Percentiles rank a stretch among this genome's conserved stretches.
Evolutionary conservation across 768 basidiomycete species (phyloP).

Genomic region (Boletus tylopilopsis): DNA sequence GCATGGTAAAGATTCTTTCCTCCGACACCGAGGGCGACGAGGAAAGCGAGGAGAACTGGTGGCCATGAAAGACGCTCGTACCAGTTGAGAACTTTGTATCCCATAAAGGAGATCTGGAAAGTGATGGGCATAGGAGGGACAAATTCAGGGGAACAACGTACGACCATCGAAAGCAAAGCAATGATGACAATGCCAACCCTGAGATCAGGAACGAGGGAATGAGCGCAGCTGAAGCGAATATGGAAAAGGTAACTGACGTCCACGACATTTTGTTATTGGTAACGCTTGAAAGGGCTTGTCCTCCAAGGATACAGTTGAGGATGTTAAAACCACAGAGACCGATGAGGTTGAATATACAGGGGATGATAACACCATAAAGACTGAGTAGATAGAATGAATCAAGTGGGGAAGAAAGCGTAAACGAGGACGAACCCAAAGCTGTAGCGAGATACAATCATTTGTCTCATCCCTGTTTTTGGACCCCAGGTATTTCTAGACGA

Average conservation of each 20-base stretch:
- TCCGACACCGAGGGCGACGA: conserved; percentile 69
- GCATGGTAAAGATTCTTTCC: conserved; percentile 61
- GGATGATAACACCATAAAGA: conserved; percentile 51
- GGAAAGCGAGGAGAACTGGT: conserved; percentile 68
- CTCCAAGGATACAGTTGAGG: conserved; percentile 65
- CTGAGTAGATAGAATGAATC: conserved; percentile 29
- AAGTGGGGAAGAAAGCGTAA: conserved; percentile 9
- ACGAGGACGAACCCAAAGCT: conserved; percentile 45
- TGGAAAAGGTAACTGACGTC: conserved; percentile 35
- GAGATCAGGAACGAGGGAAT: conserved; percentile 7
- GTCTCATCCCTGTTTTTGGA: conserved; percentile 73
- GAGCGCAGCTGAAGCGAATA: conserved; percentile 2
- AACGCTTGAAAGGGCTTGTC: conserved; percentile 59
- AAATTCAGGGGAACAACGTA: conserved; percentile 28
- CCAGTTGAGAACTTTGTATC: conserved; percentile 60
- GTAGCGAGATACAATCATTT: conserved; percentile 74
- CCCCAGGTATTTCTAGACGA: conserved; percentile 59
- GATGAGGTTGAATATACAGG: conserved; percentile 54
- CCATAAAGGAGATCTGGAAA: conserved; percentile 58
- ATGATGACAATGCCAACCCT: conserved; percentile 85
- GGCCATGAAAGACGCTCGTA: conserved; percentile 78
- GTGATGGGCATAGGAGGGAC: conserved; percentile 1
- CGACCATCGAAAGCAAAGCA: conserved; percentile 58
- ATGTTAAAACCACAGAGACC: conserved; percentile 64
- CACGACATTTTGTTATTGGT: conserved; percentile 48